Evolutionary conservation across 2,329 filamentous ascomycete species (phyloP).

Genomic region (Ophiostoma piceae): DNA sequence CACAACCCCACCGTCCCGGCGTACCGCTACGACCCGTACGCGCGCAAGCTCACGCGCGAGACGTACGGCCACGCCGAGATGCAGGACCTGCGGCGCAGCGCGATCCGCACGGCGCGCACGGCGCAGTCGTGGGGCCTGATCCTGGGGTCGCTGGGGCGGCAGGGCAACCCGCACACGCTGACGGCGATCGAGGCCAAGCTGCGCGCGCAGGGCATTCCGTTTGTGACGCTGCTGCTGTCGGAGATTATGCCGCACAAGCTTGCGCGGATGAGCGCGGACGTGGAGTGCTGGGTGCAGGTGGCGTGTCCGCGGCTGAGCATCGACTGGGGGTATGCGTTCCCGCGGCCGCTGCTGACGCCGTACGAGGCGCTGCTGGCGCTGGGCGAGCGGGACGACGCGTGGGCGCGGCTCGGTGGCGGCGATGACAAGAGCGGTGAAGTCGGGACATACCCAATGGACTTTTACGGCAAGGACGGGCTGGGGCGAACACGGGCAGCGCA

Average conservation of each 20-base stretch:
- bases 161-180: conserved; percentile 94
- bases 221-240: conserved; percentile 78
- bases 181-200: conserved; percentile 76
- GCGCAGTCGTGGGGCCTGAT: conserved; percentile 85
- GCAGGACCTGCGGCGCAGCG: conserved; percentile 69
- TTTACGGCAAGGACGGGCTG: conserved; percentile 86
- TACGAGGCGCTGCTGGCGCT: conserved; percentile 94
- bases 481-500: conserved; percentile 62
- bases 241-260: conserved; percentile 97
- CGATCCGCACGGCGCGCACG: conserved; percentile 67
- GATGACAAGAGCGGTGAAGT: neutral
- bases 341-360: conserved; percentile 79
- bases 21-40: conserved; percentile 96
- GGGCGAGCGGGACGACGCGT: conserved; percentile 65
- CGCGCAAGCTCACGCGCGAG: conserved; percentile 82
- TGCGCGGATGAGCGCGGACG: conserved; percentile 76
- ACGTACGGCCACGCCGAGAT: conserved; percentile 89
- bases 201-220: conserved; percentile 65
- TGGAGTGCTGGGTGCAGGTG: conserved; percentile 98
- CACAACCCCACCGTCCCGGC: conserved; percentile 88
- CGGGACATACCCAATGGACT: conserved; percentile 86
- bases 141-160: conserved; percentile 81
- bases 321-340: conserved; percentile 97
- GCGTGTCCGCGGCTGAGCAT: conserved; percentile 96
- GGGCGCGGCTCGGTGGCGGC: conserved; percentile 44